Conservation (phyloP, 2,329 filamentous ascomycete genomes). For the Verticillium isaacii region DNA sequence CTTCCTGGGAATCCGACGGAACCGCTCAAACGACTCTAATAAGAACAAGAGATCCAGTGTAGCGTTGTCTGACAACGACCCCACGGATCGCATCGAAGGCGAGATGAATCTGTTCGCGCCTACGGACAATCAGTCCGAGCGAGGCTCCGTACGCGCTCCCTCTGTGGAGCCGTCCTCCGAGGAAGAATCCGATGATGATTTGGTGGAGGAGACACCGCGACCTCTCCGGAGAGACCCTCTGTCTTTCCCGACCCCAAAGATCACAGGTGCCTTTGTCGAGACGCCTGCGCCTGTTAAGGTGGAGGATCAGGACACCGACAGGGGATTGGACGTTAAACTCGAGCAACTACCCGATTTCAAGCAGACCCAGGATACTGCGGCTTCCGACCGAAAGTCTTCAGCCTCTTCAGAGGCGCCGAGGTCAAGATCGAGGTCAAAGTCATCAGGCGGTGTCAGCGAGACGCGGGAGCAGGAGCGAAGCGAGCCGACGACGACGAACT, state of each 20-base stretch:
- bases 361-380: conserved; percentile 13
- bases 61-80: conserved; percentile 46
- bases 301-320: conserved; percentile 18
- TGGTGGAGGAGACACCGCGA: conserved; percentile 42
- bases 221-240: conserved; percentile 38
- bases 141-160: conserved; percentile 45
- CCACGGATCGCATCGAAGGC: conserved; percentile 50
- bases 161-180: conserved; percentile 36
- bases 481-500: conserved; percentile 11
- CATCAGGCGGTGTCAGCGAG: neutral
- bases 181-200: conserved; percentile 18
- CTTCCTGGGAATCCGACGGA: conserved; percentile 39
- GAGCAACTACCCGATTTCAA: neutral
- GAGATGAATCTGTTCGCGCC: conserved; percentile 54
- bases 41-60: conserved; percentile 44
- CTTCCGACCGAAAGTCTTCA: neutral
- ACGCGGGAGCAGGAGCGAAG: conserved; percentile 18
- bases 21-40: conserved; percentile 39
- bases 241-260: conserved; percentile 46
- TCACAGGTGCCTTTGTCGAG: conserved; percentile 53
- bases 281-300: conserved; percentile 45
- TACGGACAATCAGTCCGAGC: conserved; percentile 50
- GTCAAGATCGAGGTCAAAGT: neutral
- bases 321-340: neutral
- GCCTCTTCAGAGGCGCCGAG: neutral